These are phyloP conservation scores for Xylaria arbuscula DNA, from an alignment of 2,329 filamentous ascomycete genomes.

Conservation along the genomic window DNA sequence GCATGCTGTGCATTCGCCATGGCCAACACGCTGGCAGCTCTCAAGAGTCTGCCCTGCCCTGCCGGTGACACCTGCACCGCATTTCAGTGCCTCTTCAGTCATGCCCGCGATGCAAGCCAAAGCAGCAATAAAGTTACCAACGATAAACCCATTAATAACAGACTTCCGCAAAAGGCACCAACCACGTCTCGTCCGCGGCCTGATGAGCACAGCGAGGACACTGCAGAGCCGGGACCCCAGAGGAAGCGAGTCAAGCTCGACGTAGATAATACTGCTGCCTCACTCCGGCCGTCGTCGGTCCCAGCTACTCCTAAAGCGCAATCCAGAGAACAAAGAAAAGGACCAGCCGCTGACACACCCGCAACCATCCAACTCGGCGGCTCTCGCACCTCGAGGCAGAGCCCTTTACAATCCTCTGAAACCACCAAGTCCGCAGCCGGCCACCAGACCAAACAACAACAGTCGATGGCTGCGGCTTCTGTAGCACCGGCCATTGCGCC, in stretches of 20 bases:
- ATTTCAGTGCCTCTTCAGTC: conserved; percentile 63
- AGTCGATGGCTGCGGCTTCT: conserved; percentile 4
- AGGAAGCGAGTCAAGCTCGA: conserved; percentile 47
- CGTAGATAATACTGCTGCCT: conserved; percentile 21
- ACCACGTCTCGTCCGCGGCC: conserved; percentile 19
- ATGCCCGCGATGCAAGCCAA: conserved; percentile 51
- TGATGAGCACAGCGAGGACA: conserved; percentile 18
- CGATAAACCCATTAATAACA: conserved; percentile 15
- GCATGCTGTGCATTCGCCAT: conserved; percentile 33
- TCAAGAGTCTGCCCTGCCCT: conserved; percentile 64
- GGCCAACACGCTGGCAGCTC: conserved; percentile 48
- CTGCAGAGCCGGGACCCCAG: conserved; percentile 37
- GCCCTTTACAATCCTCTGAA: conserved; percentile 7
- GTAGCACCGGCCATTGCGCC: conserved; percentile 1
- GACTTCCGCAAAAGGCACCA: conserved; percentile 7
- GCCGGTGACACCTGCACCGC: conserved; percentile 61
- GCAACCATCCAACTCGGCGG: conserved; percentile 15
- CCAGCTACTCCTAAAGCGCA: conserved; percentile 14
- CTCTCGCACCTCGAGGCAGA: conserved; percentile 16
- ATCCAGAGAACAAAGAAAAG: conserved; percentile 25
- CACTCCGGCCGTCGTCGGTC: conserved; percentile 16
- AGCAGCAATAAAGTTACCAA: conserved; percentile 35
- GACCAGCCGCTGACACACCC: background rate
- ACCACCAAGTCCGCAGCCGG: conserved; percentile 10
- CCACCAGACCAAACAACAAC: conserved; percentile 20